Base-by-base conservation (phyloP, 495 filamentous ascomycete species). In the Penicillium turbatum region DNA sequence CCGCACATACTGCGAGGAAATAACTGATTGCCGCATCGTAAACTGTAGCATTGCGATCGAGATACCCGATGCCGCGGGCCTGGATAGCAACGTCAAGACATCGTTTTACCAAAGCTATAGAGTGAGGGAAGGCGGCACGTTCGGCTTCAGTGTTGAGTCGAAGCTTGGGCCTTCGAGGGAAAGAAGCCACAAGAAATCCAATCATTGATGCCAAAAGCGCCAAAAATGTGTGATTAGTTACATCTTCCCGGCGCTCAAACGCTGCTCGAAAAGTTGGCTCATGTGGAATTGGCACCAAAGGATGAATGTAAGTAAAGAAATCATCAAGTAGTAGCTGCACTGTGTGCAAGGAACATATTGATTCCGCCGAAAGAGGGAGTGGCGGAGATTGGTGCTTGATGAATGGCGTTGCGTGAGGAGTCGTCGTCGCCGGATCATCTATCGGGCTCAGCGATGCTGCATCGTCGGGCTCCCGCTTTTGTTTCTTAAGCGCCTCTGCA, bases 241-340 rank as follows among this genome's bases (percentile, higher is more conserved):
- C 67, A 67, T 96, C 89, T 58, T 91, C 84, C 34, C 89, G 78
- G 34, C 73, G 77, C 12, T 76, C 73, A 61, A 92, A 86, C 3
- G 86, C 84, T 48, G 79, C 77, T 30, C 89, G 81, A 57, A 95
- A 95, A n/a, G 86, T 84, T 0, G 86, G 87, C 55, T 95, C 88
- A 66, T 96, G 90, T 0, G 90, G 90, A 43, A 96, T 81, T 0
- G 90, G 90, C 30, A 84, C 78, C n/a, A 96, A 73, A 1, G 90
- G 90, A 62, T 96, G 87, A 48, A 95, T 90, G 64, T 90, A 92
- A 7, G 84, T 90, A 63, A 95, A 95, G 71, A 88, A 95, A 71
- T 96, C 90, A 64, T 92, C 87, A 11, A 96, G 74, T 6, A 95
- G 76, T 3, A 83, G 71, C 39, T 83, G 74, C 38, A 95, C 69